Base-by-base conservation (phyloP, 768 basidiomycete genomes). In the Scleroderma bovista region DNA sequence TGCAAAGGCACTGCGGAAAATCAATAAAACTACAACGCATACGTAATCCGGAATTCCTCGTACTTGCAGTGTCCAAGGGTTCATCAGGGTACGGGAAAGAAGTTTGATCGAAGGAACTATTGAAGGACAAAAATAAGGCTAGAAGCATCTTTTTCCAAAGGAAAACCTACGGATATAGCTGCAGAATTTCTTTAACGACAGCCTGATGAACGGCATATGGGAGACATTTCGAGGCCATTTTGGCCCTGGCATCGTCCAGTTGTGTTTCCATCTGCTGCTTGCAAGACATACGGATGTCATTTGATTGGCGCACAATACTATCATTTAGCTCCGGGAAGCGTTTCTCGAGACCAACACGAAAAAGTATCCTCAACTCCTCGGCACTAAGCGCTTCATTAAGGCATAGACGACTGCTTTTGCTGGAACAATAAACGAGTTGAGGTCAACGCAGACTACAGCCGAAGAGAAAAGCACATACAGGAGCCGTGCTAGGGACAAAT, bases 281-380 rank as follows among this genome's bases (percentile, higher is more conserved):
- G 1, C 23, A 52, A 6, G 9, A 43, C 7, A 2, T 44, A 6
- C 10, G 42, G 10, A 59, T 10, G 7, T 59, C 51, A 1, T 0
- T 34, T 3, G 53, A 46, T 0, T 58, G 45, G 0, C 60, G 50
- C 23, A 48, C 54, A 67, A 66, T 72, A 0, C 51, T 33, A 1
- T 39, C 47, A 33, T 66, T 64, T 10, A 46, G 44, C 2, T 22
- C 43, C 2, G 48, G 57, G 29, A 58, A 71, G 10, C 68, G 63
- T 19, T 52, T 57, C 7, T 51, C 34, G 0, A 74, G 63, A 1
- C 71, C 74, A 3, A 47, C 41, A n/a, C 19, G 40, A 24, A 67
- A 46, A 7, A 75, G 54, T 1, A 67, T 64, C 8, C 9, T 24
- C 20, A 23, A 19, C 17, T 12, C 6, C 40, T 48, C 16, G 6